phyloP scores from a whole-genome alignment of 2,329 filamentous ascomycete species.

The Microdochium bolleyi region DNA sequence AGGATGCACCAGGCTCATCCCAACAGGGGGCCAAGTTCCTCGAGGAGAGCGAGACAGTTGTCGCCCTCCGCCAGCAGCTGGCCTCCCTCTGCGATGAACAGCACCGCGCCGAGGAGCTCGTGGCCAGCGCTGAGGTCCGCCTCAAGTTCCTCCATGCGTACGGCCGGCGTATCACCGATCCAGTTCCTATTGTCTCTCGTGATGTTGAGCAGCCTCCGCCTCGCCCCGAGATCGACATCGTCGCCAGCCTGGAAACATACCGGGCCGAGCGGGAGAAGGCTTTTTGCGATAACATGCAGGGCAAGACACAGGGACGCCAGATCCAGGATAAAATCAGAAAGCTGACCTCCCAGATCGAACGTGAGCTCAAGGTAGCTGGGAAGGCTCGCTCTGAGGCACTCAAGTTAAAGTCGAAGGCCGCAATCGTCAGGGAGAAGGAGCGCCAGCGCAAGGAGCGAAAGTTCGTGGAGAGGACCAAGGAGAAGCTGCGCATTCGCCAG shows the following conservation, averaged over 20 bases:
- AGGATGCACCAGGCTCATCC: constrained; percentile 3
- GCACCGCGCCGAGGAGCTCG: constrained; percentile 17
- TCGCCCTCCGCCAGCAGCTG: constrained; percentile 20
- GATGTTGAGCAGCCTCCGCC: not conserved
- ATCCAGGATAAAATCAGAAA: constrained; percentile 22
- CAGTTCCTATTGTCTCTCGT: not conserved
- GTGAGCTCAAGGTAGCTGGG: constrained; percentile 15
- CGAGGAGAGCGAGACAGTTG: constrained; percentile 18
- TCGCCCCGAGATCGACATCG: constrained; percentile 20
- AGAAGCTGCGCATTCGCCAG: constrained; percentile 32
- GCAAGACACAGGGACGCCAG: constrained; percentile 18
- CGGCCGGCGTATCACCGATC: constrained; percentile 7
- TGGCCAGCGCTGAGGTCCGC: constrained; percentile 26
- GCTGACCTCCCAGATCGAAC: constrained; percentile 21
- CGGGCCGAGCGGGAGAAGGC: constrained; percentile 30
- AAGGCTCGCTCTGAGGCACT: constrained; percentile 13
- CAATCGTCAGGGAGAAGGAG: constrained; percentile 23
- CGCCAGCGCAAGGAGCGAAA: constrained; percentile 24
- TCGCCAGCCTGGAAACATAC: constrained; percentile 29
- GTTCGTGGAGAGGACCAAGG: constrained; percentile 26
- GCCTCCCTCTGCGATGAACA: constrained; percentile 19
- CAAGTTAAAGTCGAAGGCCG: constrained; percentile 14
- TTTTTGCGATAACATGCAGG: constrained; percentile 30
- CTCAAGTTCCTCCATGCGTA: constrained; percentile 32
- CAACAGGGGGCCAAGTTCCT: not conserved